phyloP scores from a whole-genome alignment of 768 basidiomycete genomes.

The Lentinus brumalis region DNA sequence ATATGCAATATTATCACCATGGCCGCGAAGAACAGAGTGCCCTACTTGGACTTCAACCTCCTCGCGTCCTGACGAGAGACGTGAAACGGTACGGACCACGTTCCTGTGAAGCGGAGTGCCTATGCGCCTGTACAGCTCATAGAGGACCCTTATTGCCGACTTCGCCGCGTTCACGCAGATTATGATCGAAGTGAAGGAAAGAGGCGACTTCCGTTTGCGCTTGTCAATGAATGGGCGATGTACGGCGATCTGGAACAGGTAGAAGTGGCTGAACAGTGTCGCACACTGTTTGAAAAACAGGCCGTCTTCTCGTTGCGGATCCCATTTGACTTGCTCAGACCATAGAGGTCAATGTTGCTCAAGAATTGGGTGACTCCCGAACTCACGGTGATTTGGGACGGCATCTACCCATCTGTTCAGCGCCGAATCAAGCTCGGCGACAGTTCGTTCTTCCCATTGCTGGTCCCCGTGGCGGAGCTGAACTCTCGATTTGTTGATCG shows the following conservation, averaged over 20 bases:
- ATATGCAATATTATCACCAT: too few species aligned
- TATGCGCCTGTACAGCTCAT: not conserved
- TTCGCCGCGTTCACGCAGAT: not conserved
- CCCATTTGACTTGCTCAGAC: conserved; percentile 27
- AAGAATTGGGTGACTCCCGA: conserved; percentile 4
- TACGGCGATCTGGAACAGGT: conserved; percentile 43
- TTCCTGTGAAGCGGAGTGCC: too few species aligned
- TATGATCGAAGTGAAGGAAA: not conserved
- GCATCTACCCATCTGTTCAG: conserved; percentile 77
- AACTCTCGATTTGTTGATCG: conserved; percentile 64
- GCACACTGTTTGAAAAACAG: conserved; percentile 36
- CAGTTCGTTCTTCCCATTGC: conserved; percentile 64
- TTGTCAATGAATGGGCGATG: conserved; percentile 47
- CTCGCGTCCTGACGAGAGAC: too few species aligned
- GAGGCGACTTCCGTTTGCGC: not conserved
- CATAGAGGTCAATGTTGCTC: conserved; percentile 25
- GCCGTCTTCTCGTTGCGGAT: conserved; percentile 34
- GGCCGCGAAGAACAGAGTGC: too few species aligned
- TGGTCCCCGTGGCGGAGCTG: conserved; percentile 50
- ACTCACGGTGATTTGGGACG: conserved; percentile 58
- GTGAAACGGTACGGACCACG: too few species aligned
- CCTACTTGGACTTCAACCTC: too few species aligned
- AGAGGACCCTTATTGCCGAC: not conserved
- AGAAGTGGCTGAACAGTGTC: conserved; percentile 39
- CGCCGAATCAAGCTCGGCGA: conserved; percentile 73